Evolutionary conservation across 2,329 filamentous ascomycete genomes (phyloP).

Genomic region (Saccharata proteae): DNA sequence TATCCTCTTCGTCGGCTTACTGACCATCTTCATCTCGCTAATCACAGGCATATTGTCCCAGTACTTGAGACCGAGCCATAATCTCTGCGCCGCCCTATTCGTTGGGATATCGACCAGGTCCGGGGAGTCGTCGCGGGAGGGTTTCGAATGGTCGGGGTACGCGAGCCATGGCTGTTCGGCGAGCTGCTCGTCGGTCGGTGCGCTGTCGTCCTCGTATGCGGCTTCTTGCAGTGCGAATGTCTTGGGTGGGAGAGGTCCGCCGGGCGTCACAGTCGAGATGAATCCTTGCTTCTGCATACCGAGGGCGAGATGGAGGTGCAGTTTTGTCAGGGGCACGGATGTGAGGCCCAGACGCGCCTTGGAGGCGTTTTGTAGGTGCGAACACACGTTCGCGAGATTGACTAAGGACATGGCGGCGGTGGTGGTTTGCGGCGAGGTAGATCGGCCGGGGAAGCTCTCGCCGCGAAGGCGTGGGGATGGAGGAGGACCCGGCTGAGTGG

Average conservation of each 20-base stretch:
- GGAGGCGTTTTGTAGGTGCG: conserved; percentile 81
- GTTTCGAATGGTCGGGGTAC: too few relatives aligned
- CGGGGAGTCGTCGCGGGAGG: not conserved
- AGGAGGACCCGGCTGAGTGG: conserved; percentile 1
- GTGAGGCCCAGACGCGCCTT: conserved; percentile 75
- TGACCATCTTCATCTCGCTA: conserved; percentile 51
- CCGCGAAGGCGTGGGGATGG: conserved; percentile 2
- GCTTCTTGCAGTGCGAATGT: conserved; percentile 4
- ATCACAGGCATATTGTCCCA: conserved; percentile 73
- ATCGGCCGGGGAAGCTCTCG: conserved; percentile 2
- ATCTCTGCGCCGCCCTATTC: conserved; percentile 61
- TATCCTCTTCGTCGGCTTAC: conserved; percentile 62
- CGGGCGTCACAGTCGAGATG: conserved; percentile 66
- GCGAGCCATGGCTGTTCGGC: too few relatives aligned
- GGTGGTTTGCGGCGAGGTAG: conserved; percentile 8
- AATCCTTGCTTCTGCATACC: conserved; percentile 75
- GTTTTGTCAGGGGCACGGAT: conserved; percentile 67
- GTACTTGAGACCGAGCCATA: conserved; percentile 90
- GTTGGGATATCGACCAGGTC: conserved; percentile 17
- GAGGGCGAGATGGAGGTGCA: conserved; percentile 64
- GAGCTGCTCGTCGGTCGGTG: conserved; percentile 15
- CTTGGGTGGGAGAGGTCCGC: conserved; percentile 43
- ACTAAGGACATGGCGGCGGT: conserved; percentile 52
- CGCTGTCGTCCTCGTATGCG: not conserved
- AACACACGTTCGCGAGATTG: conserved; percentile 69